phyloP scores from a whole-genome alignment of 179 eudicot genomes.

The Heliamphora pulchella region DNA sequence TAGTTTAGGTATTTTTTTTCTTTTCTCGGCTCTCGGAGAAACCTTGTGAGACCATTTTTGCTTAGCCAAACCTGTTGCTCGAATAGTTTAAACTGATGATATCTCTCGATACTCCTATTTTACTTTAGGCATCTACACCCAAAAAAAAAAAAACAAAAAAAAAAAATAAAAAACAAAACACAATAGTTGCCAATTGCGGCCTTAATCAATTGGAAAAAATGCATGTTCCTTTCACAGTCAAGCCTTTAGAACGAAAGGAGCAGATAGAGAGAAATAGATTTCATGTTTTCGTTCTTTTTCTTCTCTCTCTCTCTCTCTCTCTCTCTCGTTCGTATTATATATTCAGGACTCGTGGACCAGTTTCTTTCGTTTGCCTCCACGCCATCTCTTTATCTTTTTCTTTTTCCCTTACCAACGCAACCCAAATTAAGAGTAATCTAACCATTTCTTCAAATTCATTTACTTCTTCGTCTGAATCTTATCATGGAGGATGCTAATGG shows the following conservation, averaged over 20 bases:
- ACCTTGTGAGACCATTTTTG: too few species aligned
- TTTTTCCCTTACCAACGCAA: not conserved
- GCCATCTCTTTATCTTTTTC: not conserved
- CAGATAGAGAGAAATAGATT: not conserved
- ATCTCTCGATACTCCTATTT: too few species aligned
- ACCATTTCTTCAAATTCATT: not conserved
- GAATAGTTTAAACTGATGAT: too few species aligned
- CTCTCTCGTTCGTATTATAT: not conserved
- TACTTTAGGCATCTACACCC: too few species aligned
- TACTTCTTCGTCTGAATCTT: not conserved
- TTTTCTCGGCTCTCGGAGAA: too few species aligned
- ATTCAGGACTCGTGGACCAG: slow-evolving; percentile 16
- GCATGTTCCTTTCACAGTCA: not conserved
- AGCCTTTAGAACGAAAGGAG: not conserved
- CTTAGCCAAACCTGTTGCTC: too few species aligned
- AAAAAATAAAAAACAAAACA: too few species aligned
- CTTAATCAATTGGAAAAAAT: not conserved
- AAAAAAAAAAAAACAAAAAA: too few species aligned
- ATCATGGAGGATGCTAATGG: slow-evolving; percentile 21
- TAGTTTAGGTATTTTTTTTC: too few species aligned
- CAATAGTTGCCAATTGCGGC: too few species aligned
- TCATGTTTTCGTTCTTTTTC: not conserved
- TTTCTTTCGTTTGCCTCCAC: not conserved
- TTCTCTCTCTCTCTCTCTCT: not conserved
- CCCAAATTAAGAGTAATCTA: not conserved